These are phyloP conservation scores for Wallacemonas sp. DNA, from an alignment of 208 protist genomes.

Conservation along the genomic window DNA sequence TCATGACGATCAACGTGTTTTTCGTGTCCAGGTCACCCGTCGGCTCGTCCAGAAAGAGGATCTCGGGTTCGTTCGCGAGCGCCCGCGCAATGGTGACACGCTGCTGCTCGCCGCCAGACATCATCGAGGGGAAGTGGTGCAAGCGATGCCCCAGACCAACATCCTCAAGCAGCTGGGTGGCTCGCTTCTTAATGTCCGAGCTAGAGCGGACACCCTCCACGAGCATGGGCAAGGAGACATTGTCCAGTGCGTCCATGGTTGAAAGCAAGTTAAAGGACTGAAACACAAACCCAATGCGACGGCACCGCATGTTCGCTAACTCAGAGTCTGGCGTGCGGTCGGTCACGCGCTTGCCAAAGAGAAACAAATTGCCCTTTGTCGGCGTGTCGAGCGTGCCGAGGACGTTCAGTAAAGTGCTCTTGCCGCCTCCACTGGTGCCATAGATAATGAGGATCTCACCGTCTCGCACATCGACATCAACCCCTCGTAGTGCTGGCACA, in stretches of 20 bases:
- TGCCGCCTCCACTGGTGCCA: slow-evolving; percentile 96
- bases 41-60: slow-evolving; percentile 96
- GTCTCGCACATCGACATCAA: slow-evolving; percentile 82
- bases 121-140: slow-evolving; percentile 91
- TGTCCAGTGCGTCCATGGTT: slow-evolving; percentile 93
- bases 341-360: slow-evolving; percentile 83
- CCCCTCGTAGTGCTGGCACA: slow-evolving; percentile 94
- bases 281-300: slow-evolving; percentile 95
- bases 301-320: slow-evolving; percentile 69
- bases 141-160: slow-evolving; percentile 91
- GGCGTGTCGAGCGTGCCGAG: slow-evolving; percentile 97
- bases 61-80: slow-evolving; percentile 93
- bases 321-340: slow-evolving; percentile 74
- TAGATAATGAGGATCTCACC: slow-evolving; percentile 96
- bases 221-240: slow-evolving; percentile 96
- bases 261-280: slow-evolving; percentile 97
- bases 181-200: slow-evolving; percentile 67
- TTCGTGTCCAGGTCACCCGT: slow-evolving; percentile 96
- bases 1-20: slow-evolving; percentile 95
- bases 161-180: slow-evolving; percentile 67
- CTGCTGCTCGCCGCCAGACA: slow-evolving; percentile 97
- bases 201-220: slow-evolving; percentile 75
- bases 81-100: slow-evolving; percentile 95
- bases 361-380: slow-evolving; percentile 94
- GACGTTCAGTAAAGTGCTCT: slow-evolving; percentile 97